Percentiles rank a stretch among this genome's conserved stretches.
Conservation (phyloP, 495 filamentous ascomycete species). For the Trypethelium eluteriae region DNA sequence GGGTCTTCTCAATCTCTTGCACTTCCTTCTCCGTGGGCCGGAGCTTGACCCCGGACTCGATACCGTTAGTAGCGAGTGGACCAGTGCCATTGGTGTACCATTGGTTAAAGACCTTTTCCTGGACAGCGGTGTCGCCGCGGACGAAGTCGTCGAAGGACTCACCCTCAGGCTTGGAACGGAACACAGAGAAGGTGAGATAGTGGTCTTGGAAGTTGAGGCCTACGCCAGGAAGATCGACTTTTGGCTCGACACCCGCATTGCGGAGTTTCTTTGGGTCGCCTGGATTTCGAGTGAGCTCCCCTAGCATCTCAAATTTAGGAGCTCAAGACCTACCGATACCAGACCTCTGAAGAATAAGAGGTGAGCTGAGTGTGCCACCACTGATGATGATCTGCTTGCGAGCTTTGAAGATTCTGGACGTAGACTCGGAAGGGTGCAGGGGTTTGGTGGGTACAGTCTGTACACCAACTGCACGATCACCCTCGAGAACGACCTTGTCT, state of each 20-base stretch:
- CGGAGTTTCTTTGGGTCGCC: conserved; percentile 64
- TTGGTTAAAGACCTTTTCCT: conserved; percentile 48
- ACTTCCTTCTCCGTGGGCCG: conserved; percentile 65
- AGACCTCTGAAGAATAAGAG: conserved; percentile 68
- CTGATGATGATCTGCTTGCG: conserved; percentile 73
- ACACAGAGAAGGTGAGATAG: conserved; percentile 71
- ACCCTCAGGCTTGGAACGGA: conserved; percentile 65
- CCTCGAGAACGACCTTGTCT: conserved; percentile 71
- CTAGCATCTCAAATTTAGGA: not conserved
- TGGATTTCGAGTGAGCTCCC: conserved; percentile 5
- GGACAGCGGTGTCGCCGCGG: conserved; percentile 60
- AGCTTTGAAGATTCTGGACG: conserved; percentile 44
- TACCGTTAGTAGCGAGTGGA: conserved; percentile 73
- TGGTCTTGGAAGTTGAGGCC: conserved; percentile 82
- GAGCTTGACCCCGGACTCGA: conserved; percentile 76
- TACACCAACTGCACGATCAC: conserved; percentile 37
- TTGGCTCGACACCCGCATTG: conserved; percentile 57
- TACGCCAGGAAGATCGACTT: conserved; percentile 73
- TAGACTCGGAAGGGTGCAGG: conserved; percentile 37
- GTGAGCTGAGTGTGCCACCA: conserved; percentile 72
- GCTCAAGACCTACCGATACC: conserved; percentile 43
- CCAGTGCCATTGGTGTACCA: conserved; percentile 76
- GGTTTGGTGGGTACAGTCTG: conserved; percentile 36
- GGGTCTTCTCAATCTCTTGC: conserved; percentile 48
- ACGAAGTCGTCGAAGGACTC: conserved; percentile 79